Evolutionary conservation across 257 asterid genomes (phyloP).

Genomic region (Nicotiana benthamiana): DNA sequence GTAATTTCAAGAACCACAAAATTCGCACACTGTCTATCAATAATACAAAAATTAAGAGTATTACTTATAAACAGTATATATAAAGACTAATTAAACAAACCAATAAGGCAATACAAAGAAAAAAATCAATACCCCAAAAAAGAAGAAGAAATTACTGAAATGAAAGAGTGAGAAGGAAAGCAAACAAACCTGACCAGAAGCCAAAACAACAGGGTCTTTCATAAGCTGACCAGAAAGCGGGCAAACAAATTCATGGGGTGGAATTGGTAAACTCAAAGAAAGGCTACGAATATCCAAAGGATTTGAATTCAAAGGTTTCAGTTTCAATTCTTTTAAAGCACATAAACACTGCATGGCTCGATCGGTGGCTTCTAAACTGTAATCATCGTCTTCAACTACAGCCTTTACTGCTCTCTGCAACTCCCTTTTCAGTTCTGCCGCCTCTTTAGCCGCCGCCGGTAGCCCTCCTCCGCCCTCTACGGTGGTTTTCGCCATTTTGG

Average conservation of each 20-base stretch:
- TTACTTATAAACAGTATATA: neutral
- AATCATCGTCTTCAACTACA: slow-evolving; percentile 28
- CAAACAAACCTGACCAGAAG: slow-evolving; percentile 48
- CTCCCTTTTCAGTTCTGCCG: slow-evolving; percentile 37
- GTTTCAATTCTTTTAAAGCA: slow-evolving; percentile 28
- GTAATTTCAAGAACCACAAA: neutral
- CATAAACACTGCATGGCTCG: slow-evolving; percentile 25
- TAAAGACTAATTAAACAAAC: neutral
- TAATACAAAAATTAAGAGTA: too few relatives aligned
- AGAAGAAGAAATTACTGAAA: neutral
- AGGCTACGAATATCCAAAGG: neutral
- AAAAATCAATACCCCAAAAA: too few relatives aligned
- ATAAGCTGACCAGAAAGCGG: slow-evolving; percentile 44
- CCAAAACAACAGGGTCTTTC: slow-evolving; percentile 48
- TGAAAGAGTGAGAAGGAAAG: neutral
- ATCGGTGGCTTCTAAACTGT: slow-evolving; percentile 26
- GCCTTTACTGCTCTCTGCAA: slow-evolving; percentile 26
- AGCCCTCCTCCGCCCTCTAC: neutral
- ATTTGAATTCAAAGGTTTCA: slow-evolving; percentile 6
- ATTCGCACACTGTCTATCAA: too few relatives aligned
- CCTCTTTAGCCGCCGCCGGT: slow-evolving; percentile 4
- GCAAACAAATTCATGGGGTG: slow-evolving; percentile 39
- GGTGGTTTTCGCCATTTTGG: slow-evolving; percentile 21
- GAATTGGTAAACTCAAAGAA: neutral
- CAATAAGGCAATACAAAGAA: too few relatives aligned